Percentiles rank a stretch among this genome's conserved stretches.
These are phyloP conservation scores for Agaricus bisporus DNA, from an alignment of 768 basidiomycete genomes.

Conservation along the genomic window DNA sequence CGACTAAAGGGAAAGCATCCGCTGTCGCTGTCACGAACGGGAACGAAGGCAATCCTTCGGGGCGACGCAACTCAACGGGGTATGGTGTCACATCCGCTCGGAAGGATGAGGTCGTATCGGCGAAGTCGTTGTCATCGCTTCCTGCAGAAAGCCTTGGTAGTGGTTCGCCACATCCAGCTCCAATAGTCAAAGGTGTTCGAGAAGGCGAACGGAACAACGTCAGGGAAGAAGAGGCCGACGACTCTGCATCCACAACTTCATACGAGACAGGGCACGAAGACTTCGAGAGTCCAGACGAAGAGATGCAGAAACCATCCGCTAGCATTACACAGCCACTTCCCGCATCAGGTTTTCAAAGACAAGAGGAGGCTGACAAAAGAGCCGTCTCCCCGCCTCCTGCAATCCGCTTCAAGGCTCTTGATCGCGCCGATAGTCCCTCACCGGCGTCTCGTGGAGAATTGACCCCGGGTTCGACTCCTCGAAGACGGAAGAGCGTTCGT, in stretches of 20 bases:
- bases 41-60: not conserved
- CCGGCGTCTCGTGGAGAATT: not conserved
- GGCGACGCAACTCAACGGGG: not conserved
- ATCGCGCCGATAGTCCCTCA: not conserved
- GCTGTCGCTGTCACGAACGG: not conserved
- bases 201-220: not conserved
- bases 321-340: not conserved
- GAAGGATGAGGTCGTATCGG: not conserved
- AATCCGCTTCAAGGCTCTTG: not conserved
- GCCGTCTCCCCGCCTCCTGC: not conserved
- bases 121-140: not conserved
- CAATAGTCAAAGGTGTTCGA: not conserved
- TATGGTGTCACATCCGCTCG: not conserved
- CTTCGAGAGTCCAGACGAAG: constrained; percentile 20
- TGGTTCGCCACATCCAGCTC: not conserved
- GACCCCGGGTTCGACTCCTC: constrained; percentile 13
- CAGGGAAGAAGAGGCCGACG: constrained; percentile 25
- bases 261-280: constrained; percentile 63
- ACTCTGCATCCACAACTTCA: constrained; percentile 45
- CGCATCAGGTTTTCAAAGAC: not conserved
- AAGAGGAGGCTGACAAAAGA: not conserved
- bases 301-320: not conserved
- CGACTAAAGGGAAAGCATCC: not conserved
- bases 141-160: not conserved
- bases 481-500: constrained; percentile 65